Base-by-base conservation (phyloP, 768 basidiomycete genomes). In the Hericium alpestre region DNA sequence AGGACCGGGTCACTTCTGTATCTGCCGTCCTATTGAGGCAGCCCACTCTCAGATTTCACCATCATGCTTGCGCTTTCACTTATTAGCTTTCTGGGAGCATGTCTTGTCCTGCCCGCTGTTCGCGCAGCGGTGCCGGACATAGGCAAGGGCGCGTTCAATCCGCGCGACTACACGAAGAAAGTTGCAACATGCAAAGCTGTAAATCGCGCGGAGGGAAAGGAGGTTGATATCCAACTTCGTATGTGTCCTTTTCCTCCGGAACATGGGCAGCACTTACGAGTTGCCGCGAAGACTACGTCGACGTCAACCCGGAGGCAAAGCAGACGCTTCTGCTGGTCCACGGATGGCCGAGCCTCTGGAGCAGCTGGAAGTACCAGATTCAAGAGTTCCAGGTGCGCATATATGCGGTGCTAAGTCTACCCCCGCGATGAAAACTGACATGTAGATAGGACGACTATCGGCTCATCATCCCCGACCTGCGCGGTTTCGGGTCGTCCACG, bases 331-430 rank as follows among this genome's bases (percentile, higher is more conserved):
- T 90, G 32, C 76, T 90, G 75, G 81, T 89, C 0, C 87, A 90
- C 62, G 87, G 87, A 3, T 90, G 87, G 87, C 87, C 87, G 0
- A 77, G 82, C 60, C 66, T 88, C 3, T 90, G 87, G 87, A 83
- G 80, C 55, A 79, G 77, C 18, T 90, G 87, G 87, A 76, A 81
- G 38, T 77, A 76, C 37, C 87, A 90, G 65, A 87, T 90, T 16
- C 70, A 79, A 53, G 77, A 80, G 58, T 83, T 89, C 66, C 67
- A 82, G 71, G 86, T 79, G 60, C 37, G 65, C 20, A 16, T 32
- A 32, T 32, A 32, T 32, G 32, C 32, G 32, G 5, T 23, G 43
- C 16, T n/a, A 3, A 8, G 9, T n/a, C 49, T 51, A 4, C 12
- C 20, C 9, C 25, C 7, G 22, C n/a, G 23, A 5, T 27, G 15